phyloP scores from a whole-genome alignment of 2,329 filamentous ascomycete species.

The Davidsoniella australis region DNA sequence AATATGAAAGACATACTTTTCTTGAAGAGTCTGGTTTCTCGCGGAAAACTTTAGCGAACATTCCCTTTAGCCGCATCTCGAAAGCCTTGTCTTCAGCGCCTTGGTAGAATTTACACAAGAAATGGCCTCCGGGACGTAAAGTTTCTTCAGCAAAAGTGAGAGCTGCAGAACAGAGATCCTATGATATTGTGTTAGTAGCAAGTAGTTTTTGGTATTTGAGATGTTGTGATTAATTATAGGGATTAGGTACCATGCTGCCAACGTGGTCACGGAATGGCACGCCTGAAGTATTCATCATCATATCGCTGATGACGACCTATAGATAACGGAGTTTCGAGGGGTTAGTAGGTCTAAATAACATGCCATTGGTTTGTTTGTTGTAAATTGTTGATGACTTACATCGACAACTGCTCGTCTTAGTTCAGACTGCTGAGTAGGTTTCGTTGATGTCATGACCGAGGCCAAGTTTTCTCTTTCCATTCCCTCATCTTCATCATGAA shows the following conservation, averaged over 20 bases:
- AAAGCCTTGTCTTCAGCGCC: slow-evolving; percentile 69
- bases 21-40: slow-evolving; percentile 88
- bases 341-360: not conserved
- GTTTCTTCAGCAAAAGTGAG: slow-evolving; percentile 74
- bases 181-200: slow-evolving; percentile 7
- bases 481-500: not conserved
- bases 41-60: slow-evolving; percentile 67
- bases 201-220: not conserved
- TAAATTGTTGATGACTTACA: not conserved
- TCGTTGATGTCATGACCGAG: no score
- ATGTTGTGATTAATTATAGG: not conserved
- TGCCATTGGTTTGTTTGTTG: not conserved
- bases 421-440: not conserved
- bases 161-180: slow-evolving; percentile 79
- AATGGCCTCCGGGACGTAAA: slow-evolving; percentile 66
- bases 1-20: slow-evolving; percentile 38
- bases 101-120: slow-evolving; percentile 96
- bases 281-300: slow-evolving; percentile 99
- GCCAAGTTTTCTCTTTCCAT: not conserved
- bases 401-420: not conserved
- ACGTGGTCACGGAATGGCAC: slow-evolving; percentile 73
- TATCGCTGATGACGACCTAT: slow-evolving; percentile 85
- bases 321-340: not conserved
- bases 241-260: slow-evolving; percentile 71
- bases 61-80: slow-evolving; percentile 52